Conservation (phyloP, 768 basidiomycete species). For the Lactifluus volemus region DNA sequence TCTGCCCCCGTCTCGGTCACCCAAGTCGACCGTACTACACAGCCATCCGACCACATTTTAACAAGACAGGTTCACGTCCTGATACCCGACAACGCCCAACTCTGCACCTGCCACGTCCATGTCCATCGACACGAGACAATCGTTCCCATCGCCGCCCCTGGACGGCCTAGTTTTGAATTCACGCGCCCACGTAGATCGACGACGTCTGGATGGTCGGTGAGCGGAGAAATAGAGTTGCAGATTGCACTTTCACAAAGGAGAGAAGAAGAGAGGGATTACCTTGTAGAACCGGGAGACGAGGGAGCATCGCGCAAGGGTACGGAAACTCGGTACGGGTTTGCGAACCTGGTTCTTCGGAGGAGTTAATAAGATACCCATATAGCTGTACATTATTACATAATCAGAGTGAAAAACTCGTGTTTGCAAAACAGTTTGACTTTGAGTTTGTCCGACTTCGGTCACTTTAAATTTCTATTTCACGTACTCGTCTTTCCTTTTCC, state of each 20-base stretch:
- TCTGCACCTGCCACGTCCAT: neutral
- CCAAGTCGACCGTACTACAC: conserved; percentile 20
- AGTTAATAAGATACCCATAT: neutral
- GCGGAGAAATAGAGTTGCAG: conserved; percentile 18
- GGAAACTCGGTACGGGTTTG: conserved; percentile 7
- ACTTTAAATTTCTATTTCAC: too few relatives aligned
- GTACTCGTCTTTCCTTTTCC: too few relatives aligned
- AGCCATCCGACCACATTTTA: conserved; percentile 14
- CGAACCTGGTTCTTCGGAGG: conserved; percentile 10
- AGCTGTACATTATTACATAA: neutral
- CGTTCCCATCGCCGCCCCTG: neutral
- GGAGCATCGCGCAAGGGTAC: conserved; percentile 10
- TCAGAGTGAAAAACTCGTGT: neutral
- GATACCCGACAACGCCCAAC: neutral
- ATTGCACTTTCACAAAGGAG: conserved; percentile 17
- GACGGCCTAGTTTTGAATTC: conserved; percentile 14
- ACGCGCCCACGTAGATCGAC: conserved; percentile 12
- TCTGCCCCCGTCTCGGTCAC: conserved; percentile 15
- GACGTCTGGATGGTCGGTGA: conserved; percentile 17
- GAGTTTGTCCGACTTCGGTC: too few relatives aligned
- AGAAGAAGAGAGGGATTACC: conserved; percentile 4
- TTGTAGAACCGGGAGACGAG: neutral
- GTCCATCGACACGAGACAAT: neutral
- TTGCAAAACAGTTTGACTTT: too few relatives aligned
- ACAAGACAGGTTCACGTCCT: neutral